Evolutionary conservation across 805 yeast species (phyloP).

Genomic region (Spathaspora hagerdaliae): DNA sequence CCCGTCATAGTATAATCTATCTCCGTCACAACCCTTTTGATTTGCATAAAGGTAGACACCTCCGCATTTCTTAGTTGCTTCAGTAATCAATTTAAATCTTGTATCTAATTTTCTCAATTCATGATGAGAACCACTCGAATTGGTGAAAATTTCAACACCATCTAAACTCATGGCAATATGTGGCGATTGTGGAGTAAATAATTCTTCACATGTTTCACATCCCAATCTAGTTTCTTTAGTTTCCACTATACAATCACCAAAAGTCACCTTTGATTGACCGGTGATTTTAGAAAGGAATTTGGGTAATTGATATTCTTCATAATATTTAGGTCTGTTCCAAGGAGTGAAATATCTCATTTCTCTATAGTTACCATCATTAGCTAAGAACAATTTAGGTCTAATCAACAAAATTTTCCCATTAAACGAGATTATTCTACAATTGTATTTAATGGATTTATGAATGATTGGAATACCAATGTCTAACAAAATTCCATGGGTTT

Average conservation of each 20-base stretch:
- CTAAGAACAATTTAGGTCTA: slow-evolving; percentile 89
- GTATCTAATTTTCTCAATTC: slow-evolving; percentile 87
- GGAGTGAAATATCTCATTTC: slow-evolving; percentile 98
- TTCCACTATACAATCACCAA: slow-evolving; percentile 89
- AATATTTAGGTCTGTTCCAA: slow-evolving; percentile 77
- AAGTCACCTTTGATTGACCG: slow-evolving; percentile 62
- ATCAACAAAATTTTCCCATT: slow-evolving; percentile 78
- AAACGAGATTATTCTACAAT: slow-evolving; percentile 81
- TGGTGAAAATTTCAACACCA: slow-evolving; percentile 96
- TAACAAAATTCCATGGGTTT: slow-evolving; percentile 69
- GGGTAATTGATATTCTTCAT: slow-evolving; percentile 74
- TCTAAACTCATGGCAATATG: slow-evolving; percentile 88
- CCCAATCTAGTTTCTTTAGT: slow-evolving; percentile 88
- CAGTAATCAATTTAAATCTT: slow-evolving; percentile 78
- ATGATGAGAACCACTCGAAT: slow-evolving; percentile 97
- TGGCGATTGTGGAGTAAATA: slow-evolving; percentile 95
- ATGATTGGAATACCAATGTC: slow-evolving; percentile 95
- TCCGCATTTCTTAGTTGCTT: slow-evolving; percentile 94
- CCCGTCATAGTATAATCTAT: slow-evolving; percentile 93
- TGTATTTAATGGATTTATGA: slow-evolving; percentile 84
- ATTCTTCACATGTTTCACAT: slow-evolving; percentile 97
- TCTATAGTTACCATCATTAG: slow-evolving; percentile 96
- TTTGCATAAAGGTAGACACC: slow-evolving; percentile 92
- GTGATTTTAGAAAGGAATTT: slow-evolving; percentile 59
- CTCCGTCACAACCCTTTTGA: slow-evolving; percentile 98